Evolutionary conservation across 2,329 filamentous ascomycete species (phyloP).

Genomic region (Alternaria viburni): DNA sequence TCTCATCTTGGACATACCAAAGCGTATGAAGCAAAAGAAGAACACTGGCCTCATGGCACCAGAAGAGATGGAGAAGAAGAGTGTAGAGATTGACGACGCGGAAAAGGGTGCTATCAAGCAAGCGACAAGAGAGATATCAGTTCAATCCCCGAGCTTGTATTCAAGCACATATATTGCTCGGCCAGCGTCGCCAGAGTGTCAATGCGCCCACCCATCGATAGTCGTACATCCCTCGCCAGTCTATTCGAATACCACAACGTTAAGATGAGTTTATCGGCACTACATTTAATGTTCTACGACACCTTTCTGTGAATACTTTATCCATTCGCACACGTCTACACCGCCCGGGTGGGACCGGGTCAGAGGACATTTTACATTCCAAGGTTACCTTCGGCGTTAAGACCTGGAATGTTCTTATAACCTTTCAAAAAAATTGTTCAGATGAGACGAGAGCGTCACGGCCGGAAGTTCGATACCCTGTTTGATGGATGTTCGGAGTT

Average conservation of each 20-base stretch:
- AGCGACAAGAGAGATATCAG: conserved; percentile 6
- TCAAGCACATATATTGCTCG: conserved; percentile 3
- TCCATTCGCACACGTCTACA: not conserved
- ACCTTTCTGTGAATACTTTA: not conserved
- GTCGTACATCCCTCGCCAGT: not conserved
- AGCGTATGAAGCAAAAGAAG: conserved; percentile 10
- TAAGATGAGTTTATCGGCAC: not conserved
- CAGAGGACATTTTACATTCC: not conserved
- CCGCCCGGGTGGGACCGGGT: not conserved
- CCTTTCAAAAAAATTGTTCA: not conserved
- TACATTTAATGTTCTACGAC: not conserved
- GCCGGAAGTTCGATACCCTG: not conserved
- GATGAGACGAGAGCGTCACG: not conserved
- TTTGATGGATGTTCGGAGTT: not conserved
- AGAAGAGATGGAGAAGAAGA: conserved; percentile 14
- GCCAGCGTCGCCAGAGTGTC: conserved; percentile 11
- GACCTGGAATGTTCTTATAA: not conserved
- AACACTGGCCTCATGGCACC: conserved; percentile 4
- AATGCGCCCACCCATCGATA: conserved; percentile 9
- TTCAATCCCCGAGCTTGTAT: conserved; percentile 6
- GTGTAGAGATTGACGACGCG: conserved; percentile 3
- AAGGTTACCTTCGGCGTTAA: not conserved
- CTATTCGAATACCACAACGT: not conserved
- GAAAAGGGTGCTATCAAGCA: conserved; percentile 14
- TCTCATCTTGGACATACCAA: conserved; percentile 17